These are phyloP conservation scores for Astrephomene gubernaculifera DNA, from an alignment of 139 green algal genomes.

Conservation along the genomic window DNA sequence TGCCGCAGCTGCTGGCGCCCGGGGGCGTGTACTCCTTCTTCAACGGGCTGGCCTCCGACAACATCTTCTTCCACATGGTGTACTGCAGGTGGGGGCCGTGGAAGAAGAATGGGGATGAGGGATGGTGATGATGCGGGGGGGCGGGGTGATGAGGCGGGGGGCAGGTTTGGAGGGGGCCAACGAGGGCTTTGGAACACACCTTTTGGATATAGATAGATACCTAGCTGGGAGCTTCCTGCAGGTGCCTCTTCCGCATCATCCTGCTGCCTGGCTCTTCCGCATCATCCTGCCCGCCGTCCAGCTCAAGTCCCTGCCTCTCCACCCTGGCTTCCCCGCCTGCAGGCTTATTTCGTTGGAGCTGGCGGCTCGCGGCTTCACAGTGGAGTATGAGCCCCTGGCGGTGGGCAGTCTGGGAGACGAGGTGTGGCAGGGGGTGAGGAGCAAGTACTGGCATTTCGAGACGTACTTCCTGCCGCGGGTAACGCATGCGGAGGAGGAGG, in stretches of 20 bases:
- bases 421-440: slow-evolving; percentile 85
- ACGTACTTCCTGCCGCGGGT: slow-evolving; percentile 79
- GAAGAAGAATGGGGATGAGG: too few relatives aligned
- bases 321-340: background rate
- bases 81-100: slow-evolving; percentile 5
- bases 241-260: too few relatives aligned
- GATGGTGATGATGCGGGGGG: too few relatives aligned
- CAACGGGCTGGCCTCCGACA: slow-evolving; percentile 83
- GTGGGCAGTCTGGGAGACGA: slow-evolving; percentile 71
- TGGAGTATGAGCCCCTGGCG: slow-evolving; percentile 75
- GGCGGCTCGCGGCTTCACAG: slow-evolving; percentile 70
- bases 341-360: slow-evolving; percentile 75
- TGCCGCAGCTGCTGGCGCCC: slow-evolving; percentile 81
- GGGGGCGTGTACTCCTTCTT: slow-evolving; percentile 96
- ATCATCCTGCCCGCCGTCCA: too few relatives aligned
- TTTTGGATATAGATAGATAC: too few relatives aligned
- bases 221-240: too few relatives aligned
- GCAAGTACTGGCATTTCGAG: slow-evolving; percentile 85
- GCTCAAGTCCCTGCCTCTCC: too few relatives aligned
- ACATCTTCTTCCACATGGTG: slow-evolving; percentile 93
- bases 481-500: slow-evolving; percentile 4
- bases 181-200: too few relatives aligned
- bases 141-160: too few relatives aligned
- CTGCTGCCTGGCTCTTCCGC: too few relatives aligned
- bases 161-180: too few relatives aligned